Conservation (phyloP, 768 basidiomycete species). For the Gelatoporia subvermispora region DNA sequence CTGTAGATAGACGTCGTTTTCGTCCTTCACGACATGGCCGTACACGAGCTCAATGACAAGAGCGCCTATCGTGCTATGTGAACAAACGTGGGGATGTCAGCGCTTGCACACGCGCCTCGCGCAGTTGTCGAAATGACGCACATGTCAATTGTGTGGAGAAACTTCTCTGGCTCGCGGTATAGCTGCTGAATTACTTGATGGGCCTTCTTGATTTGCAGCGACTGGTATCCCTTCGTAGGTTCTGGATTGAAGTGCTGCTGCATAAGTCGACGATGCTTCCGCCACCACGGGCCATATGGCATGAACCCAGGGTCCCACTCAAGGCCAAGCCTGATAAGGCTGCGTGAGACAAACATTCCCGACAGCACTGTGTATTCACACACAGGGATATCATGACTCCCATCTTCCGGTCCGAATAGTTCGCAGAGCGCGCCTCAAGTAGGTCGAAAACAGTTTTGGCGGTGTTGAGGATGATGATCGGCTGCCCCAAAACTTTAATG, state of each 20-base stretch:
- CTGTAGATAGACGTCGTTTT: constrained; percentile 22
- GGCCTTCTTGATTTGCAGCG: background rate
- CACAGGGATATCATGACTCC: constrained; percentile 15
- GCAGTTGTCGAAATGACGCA: background rate
- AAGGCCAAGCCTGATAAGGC: background rate
- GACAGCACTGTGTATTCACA: background rate
- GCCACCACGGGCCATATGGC: constrained; percentile 8
- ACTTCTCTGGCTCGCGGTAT: background rate
- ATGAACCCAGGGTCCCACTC: constrained; percentile 2
- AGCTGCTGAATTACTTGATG: constrained; percentile 1
- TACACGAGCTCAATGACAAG: constrained; percentile 22
- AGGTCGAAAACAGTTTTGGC: constrained; percentile 5
- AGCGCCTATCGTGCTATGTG: background rate
- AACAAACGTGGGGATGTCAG: background rate
- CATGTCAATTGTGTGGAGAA: constrained; percentile 5
- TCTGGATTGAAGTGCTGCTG: constrained; percentile 7
- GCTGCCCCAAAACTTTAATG: constrained; percentile 6
- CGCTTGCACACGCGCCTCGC: background rate
- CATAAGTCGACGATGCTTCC: constrained; percentile 7
- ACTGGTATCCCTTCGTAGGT: background rate
- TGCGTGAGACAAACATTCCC: background rate
- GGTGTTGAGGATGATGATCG: constrained; percentile 9
- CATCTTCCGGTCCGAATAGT: constrained; percentile 13
- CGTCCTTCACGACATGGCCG: constrained; percentile 19
- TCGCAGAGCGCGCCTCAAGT: constrained; percentile 14